Base-by-base conservation (phyloP, 1,139 yeast genomes). In the Taiozyma sp. region DNA sequence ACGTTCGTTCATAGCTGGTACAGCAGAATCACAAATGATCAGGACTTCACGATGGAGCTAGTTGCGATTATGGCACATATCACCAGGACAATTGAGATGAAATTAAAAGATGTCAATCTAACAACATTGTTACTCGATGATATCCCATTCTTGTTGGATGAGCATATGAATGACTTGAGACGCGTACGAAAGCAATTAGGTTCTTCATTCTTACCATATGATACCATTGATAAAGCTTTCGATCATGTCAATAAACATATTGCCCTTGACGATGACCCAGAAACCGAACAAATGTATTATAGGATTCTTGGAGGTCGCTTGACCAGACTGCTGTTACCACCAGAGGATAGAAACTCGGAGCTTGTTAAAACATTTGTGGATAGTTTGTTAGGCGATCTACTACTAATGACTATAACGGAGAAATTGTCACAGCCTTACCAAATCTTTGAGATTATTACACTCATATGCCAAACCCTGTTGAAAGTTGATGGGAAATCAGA, bases 1-100 rank as follows among this genome's bases (percentile, higher is more conserved):
- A 73, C 73, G 51, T 78, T 79, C 58, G 70, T 79, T 4, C 65
- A 67, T 28, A 61, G 70, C 7, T 79, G 83, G 83, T 78, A 78
- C 56, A 57, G 59, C 30, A 60, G 62, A 24, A 60, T 76, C 19
- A 70, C 76, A 8, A 73, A 69, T 44, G 77, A 74, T 47, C 67
- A 68, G 7, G 71, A 70, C 43, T 72, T 78, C 51, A 58, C 68
- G 9, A 57, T 54, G 24, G 80, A 76, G 50, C 53, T 77, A 3
- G 60, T 75, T 0, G 63, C 64, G 16, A 63, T 72, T 1, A 52
- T 69, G 9, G 72, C 78, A 0, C 73, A 70, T 45, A 55, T 75
- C n/a, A 67, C 71, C 6, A 61, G 74, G 42, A 61, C 63, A 22
- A 38, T 76, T 9, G 76, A 74, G 49, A 63, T 63, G 34, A 61